Conservation (phyloP, 2,329 filamentous ascomycete species). For the Ophiostoma populinum region DNA sequence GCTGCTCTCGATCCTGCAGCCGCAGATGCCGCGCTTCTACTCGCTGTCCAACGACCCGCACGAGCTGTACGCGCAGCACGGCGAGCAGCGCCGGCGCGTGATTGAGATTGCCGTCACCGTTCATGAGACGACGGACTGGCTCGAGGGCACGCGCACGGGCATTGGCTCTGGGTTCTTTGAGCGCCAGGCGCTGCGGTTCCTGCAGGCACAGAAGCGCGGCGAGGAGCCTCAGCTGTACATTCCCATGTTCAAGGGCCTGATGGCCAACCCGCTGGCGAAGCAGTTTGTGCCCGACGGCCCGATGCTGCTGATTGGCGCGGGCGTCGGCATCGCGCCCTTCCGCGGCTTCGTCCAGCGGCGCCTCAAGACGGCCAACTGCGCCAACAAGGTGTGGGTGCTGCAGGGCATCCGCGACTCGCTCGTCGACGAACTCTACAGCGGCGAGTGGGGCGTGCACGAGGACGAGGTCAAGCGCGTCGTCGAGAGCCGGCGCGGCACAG, state of each 20-base stretch:
- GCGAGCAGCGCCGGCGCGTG: slow-evolving; percentile 56
- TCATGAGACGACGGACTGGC: slow-evolving; percentile 73
- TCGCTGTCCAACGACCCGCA: slow-evolving; percentile 93
- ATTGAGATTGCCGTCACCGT: slow-evolving; percentile 96
- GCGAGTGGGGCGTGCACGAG: slow-evolving; percentile 90
- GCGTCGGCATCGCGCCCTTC: slow-evolving; percentile 94
- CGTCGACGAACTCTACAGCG: slow-evolving; percentile 89
- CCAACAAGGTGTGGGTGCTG: slow-evolving; percentile 94
- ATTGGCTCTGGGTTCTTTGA: slow-evolving; percentile 91
- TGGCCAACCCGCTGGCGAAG: slow-evolving; percentile 87
- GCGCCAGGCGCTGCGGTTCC: slow-evolving; percentile 56
- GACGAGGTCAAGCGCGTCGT: slow-evolving; percentile 71
- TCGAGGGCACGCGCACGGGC: slow-evolving; percentile 53
- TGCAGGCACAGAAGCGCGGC: slow-evolving; percentile 48
- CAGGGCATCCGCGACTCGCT: slow-evolving; percentile 89
- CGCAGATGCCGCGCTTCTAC: slow-evolving; percentile 96
- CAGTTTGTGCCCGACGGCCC: slow-evolving; percentile 88
- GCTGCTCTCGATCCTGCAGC: slow-evolving; percentile 63
- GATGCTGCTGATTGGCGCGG: slow-evolving; percentile 93
- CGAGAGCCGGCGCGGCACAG: slow-evolving; percentile 57
- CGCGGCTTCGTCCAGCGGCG: slow-evolving; percentile 91
- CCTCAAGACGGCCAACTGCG: slow-evolving; percentile 85
- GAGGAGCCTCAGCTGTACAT: slow-evolving; percentile 50
- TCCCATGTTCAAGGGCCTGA: slow-evolving; percentile 96
- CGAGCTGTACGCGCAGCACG: slow-evolving; percentile 42